phyloP scores from a whole-genome alignment of 2,329 filamentous ascomycete genomes.

The Scedosporium minutisporum region DNA sequence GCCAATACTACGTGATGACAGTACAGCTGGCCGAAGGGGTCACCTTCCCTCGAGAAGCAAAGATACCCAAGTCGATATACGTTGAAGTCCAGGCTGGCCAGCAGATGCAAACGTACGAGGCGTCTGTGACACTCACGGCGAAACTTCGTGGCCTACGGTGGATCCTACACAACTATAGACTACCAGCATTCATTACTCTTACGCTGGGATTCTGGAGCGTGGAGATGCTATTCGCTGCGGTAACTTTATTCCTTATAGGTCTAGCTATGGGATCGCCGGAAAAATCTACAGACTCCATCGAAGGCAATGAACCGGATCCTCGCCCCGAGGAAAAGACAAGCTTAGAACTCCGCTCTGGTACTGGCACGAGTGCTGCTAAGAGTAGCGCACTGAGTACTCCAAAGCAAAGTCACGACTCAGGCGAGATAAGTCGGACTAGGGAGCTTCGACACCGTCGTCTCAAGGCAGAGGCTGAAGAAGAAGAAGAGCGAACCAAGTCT shows the following conservation, averaged over 20 bases:
- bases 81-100: constrained; percentile 61
- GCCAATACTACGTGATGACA: constrained; percentile 53
- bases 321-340: too few relatives aligned
- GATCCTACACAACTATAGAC: constrained; percentile 77
- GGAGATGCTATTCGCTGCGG: constrained; percentile 57
- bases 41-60: constrained; percentile 41
- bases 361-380: too few relatives aligned
- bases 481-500: background rate
- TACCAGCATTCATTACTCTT: constrained; percentile 59
- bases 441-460: background rate
- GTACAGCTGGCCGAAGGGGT: constrained; percentile 67
- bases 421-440: background rate
- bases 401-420: background rate
- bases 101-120: constrained; percentile 67
- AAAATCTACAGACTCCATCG: constrained; percentile 10
- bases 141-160: constrained; percentile 68
- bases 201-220: constrained; percentile 66
- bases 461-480: background rate
- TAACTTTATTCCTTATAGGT: constrained; percentile 51
- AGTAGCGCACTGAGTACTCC: too few relatives aligned
- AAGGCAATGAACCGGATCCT: background rate
- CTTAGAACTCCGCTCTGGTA: too few relatives aligned
- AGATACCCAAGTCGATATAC: constrained; percentile 35
- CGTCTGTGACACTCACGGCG: constrained; percentile 60
- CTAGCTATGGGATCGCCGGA: constrained; percentile 9